Conservation (phyloP, 208 protist species). For the Wallacemonas collosoma region DNA sequence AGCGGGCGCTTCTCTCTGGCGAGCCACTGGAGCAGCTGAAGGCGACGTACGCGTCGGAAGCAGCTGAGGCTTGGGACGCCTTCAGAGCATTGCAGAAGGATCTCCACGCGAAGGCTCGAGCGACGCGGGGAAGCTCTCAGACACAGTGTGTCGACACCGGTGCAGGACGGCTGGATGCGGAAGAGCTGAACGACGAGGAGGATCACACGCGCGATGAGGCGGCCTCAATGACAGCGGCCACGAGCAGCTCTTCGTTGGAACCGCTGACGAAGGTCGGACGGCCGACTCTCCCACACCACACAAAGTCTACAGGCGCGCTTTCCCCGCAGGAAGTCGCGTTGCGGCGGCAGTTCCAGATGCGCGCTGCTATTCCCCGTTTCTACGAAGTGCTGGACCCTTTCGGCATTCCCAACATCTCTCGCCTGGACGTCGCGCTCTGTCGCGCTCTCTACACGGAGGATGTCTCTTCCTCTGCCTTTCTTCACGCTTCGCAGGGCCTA, state of each 20-base stretch:
- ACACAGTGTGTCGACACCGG: no score
- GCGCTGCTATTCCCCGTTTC: slow-evolving; percentile 20
- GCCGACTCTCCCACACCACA: no score
- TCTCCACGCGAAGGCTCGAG: slow-evolving; percentile 4
- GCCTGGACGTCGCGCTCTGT: slow-evolving; percentile 19
- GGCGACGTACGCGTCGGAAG: slow-evolving; percentile 8
- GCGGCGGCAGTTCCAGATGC: slow-evolving; percentile 36
- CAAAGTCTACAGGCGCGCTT: background rate
- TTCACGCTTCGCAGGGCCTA: slow-evolving; percentile 30
- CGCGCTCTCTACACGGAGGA: slow-evolving; percentile 42
- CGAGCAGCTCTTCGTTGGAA: no score
- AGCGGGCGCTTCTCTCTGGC: slow-evolving; percentile 24
- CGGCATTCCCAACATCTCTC: slow-evolving; percentile 64
- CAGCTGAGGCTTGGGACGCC: slow-evolving; percentile 9
- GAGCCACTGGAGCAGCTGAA: slow-evolving; percentile 38
- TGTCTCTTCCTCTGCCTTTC: slow-evolving; percentile 41
- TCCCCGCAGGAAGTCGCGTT: slow-evolving; percentile 24
- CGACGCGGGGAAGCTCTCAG: background rate
- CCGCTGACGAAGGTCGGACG: no score
- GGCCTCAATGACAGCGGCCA: no score
- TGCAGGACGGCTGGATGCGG: no score
- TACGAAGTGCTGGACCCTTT: slow-evolving; percentile 57
- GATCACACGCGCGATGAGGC: no score
- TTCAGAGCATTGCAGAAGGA: background rate
- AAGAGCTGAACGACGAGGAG: no score